A percentile compares a stretch with the other conserved stretches of the same genome.
phyloP scores from a whole-genome alignment of 2,329 filamentous ascomycete species.

The Coniella vitis region DNA sequence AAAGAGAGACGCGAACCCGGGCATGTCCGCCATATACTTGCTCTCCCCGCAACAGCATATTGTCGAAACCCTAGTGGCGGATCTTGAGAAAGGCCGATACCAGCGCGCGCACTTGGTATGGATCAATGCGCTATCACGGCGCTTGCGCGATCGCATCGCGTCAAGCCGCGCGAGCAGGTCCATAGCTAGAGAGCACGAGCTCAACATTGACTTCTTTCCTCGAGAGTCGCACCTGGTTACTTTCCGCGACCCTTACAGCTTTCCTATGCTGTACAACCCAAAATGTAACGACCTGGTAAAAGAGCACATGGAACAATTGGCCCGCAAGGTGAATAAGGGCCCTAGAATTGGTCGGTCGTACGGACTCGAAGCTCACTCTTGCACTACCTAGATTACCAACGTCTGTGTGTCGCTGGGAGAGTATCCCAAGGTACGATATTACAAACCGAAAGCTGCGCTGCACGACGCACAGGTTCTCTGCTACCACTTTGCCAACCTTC shows the following conservation, averaged over 20 bases:
- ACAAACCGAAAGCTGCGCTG: constrained; percentile 63
- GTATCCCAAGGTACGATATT: constrained; percentile 89
- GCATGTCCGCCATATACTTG: constrained; percentile 93
- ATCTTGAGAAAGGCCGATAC: constrained; percentile 82
- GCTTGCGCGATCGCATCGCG: constrained; percentile 68
- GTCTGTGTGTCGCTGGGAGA: constrained; percentile 90
- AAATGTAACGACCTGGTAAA: constrained; percentile 78
- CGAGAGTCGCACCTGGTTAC: constrained; percentile 87
- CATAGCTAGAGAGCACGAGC: constrained; percentile 72
- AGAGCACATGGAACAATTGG: constrained; percentile 74
- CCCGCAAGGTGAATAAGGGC: constrained; percentile 64
- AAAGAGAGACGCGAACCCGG: constrained; percentile 70
- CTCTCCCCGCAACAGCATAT: constrained; percentile 81
- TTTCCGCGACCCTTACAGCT: constrained; percentile 93
- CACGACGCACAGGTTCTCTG: constrained; percentile 88
- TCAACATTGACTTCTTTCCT: constrained; percentile 85
- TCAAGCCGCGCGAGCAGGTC: constrained; percentile 40
- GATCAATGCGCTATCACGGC: constrained; percentile 67
- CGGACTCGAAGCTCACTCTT: constrained; percentile 15
- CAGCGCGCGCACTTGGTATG: constrained; percentile 74
- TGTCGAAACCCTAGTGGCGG: constrained; percentile 88
- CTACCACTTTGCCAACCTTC: constrained; percentile 80
- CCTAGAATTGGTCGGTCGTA: not conserved
- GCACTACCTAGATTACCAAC: constrained; percentile 59
- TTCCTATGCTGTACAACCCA: constrained; percentile 86